Percentiles rank a stretch among this genome's conserved stretches.
Evolutionary conservation across 108 stramenopile species (phyloP).

Genomic region (Aureococcus anophagefferens): DNA sequence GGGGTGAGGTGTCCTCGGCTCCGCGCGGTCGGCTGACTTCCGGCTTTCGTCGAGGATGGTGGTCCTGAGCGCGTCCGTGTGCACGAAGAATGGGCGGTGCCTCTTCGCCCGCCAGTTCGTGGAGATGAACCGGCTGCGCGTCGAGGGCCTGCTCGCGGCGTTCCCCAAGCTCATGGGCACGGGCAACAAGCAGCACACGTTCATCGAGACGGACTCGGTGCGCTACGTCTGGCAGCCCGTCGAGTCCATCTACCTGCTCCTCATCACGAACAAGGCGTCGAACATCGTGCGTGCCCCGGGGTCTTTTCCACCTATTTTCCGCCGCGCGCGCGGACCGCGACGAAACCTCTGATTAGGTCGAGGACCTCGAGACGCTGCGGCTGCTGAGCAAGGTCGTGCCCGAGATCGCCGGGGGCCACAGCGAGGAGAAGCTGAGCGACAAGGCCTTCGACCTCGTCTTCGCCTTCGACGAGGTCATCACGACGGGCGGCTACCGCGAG

Average conservation of each 20-base stretch:
- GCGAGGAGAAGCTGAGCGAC: slow-evolving; percentile 79
- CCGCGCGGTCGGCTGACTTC: too few relatives aligned
- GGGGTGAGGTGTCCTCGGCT: too few relatives aligned
- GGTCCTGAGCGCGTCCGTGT: slow-evolving; percentile 69
- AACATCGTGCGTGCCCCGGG: too few relatives aligned
- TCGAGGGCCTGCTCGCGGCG: slow-evolving; percentile 96
- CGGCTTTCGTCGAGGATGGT: slow-evolving; percentile 29
- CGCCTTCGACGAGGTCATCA: slow-evolving; percentile 98
- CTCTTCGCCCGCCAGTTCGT: slow-evolving; percentile 96
- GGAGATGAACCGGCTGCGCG: slow-evolving; percentile 95
- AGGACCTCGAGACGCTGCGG: slow-evolving; percentile 92
- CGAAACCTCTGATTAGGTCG: too few relatives aligned
- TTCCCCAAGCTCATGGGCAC: slow-evolving; percentile 94
- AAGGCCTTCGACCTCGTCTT: slow-evolving; percentile 94
- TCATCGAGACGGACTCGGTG: slow-evolving; percentile 94
- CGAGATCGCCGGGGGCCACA: slow-evolving; percentile 78
- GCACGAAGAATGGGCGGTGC: slow-evolving; percentile 67
- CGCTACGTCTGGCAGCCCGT: slow-evolving; percentile 97
- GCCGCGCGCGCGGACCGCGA: background rate
- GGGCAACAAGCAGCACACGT: slow-evolving; percentile 76
- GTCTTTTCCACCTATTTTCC: too few relatives aligned
- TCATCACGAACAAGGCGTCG: slow-evolving; percentile 91
- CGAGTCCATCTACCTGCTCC: slow-evolving; percentile 79
- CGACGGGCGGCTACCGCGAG: slow-evolving; percentile 93
- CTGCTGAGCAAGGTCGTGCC: slow-evolving; percentile 95